phyloP scores from a whole-genome alignment of 805 yeast genomes.

The Candida silvicultrix region DNA sequence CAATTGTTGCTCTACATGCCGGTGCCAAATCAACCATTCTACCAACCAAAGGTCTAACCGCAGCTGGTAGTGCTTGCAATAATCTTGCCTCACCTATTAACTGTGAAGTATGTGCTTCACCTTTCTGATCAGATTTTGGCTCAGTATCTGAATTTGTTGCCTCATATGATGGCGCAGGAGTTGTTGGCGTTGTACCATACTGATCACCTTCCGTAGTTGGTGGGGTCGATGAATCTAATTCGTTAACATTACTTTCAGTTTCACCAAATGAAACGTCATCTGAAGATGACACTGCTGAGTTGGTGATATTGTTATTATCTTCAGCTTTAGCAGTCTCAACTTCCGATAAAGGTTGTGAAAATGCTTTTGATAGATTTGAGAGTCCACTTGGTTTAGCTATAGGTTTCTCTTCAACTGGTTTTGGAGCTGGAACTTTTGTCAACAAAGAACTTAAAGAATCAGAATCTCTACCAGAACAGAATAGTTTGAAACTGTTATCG shows the following conservation, averaged over 20 bases:
- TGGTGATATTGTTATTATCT: not conserved
- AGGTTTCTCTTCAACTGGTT: constrained; percentile 17
- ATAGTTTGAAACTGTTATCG: constrained; percentile 78
- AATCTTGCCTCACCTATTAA: constrained; percentile 68
- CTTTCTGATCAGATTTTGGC: constrained; percentile 5
- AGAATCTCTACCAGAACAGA: constrained; percentile 68
- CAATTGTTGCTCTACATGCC: constrained; percentile 76
- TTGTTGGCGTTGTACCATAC: not conserved
- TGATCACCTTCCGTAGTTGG: not conserved
- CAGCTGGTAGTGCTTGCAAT: constrained; percentile 63
- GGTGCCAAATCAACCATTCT: constrained; percentile 83
- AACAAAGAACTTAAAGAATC: constrained; percentile 58
- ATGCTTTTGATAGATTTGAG: constrained; percentile 21
- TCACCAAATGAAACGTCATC: not conserved
- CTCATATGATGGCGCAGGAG: constrained; percentile 23
- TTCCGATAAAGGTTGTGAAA: constrained; percentile 18
- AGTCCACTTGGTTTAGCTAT: constrained; percentile 16
- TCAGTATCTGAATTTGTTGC: constrained; percentile 8
- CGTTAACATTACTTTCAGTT: not conserved
- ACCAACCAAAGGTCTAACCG: constrained; percentile 59
- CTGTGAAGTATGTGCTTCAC: constrained; percentile 52
- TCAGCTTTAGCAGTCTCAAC: constrained; percentile 5
- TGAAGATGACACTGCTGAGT: not conserved
- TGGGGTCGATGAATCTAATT: not conserved
- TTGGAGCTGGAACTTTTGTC: constrained; percentile 47